phyloP scores from a whole-genome alignment of 371 early-diverging fungal genomes.

The Dichotomocladium elegans region DNA sequence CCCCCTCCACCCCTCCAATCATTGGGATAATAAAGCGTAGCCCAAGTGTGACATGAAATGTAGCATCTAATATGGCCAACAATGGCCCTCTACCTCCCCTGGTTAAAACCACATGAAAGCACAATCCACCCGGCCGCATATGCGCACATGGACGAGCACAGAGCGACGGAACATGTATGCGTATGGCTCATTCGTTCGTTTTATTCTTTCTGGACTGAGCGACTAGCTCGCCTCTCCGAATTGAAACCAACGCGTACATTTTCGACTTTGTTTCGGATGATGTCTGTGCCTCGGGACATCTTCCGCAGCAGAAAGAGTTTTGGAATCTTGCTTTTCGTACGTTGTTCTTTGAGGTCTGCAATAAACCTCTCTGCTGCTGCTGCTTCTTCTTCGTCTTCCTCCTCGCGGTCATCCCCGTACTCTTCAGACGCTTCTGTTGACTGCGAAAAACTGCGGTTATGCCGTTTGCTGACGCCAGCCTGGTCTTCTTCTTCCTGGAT shows the following conservation, averaged over 20 bases:
- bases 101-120: too few species aligned
- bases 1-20: too few species aligned
- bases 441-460: constrained; percentile 1
- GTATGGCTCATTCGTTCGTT: too few species aligned
- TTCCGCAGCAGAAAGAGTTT: constrained; percentile 10
- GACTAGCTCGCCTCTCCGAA: constrained; percentile 11
- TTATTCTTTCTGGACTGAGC: constrained; percentile 10
- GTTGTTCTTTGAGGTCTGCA: constrained; percentile 1
- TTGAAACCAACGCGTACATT: constrained; percentile 15
- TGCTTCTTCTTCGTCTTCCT: constrained; percentile 2
- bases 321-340: constrained; percentile 2
- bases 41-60: too few species aligned
- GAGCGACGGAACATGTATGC: too few species aligned
- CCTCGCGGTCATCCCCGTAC: constrained; percentile 8
- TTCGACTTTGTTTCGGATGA: constrained; percentile 10
- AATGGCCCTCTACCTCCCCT: too few species aligned
- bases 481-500: constrained; percentile 12
- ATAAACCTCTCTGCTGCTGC: not conserved
- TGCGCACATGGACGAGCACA: too few species aligned
- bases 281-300: constrained; percentile 7
- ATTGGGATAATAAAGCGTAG: too few species aligned
- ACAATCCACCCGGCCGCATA: too few species aligned
- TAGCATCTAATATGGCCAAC: too few species aligned
- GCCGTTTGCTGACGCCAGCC: not conserved
- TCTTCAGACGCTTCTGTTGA: constrained; percentile 11